phyloP scores from a whole-genome alignment of 2,329 filamentous ascomycete genomes.

The Calonectria hongkongensis region DNA sequence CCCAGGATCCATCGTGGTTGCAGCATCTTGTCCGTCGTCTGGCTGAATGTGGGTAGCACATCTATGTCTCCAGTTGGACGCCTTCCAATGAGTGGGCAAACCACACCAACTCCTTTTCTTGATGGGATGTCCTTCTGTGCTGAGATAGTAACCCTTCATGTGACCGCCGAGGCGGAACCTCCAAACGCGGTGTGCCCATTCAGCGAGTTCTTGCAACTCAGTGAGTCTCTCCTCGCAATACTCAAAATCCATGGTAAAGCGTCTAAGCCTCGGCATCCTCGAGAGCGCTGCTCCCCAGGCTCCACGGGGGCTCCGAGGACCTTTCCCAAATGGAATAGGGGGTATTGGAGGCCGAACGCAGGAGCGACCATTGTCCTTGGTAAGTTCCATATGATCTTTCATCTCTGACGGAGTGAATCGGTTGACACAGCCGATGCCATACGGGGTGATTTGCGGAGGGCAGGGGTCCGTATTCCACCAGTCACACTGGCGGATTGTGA shows the following conservation, averaged over 20 bases:
- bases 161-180: slow-evolving; percentile 40
- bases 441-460: slow-evolving; percentile 36
- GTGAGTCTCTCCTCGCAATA: slow-evolving; percentile 31
- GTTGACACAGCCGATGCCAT: slow-evolving; percentile 27
- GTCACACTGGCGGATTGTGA: slow-evolving; percentile 34
- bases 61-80: slow-evolving; percentile 18
- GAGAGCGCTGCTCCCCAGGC: slow-evolving; percentile 36
- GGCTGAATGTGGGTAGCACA: slow-evolving; percentile 3
- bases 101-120: slow-evolving; percentile 36
- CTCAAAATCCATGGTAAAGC: slow-evolving; percentile 40
- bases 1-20: not conserved
- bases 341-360: slow-evolving; percentile 27
- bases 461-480: slow-evolving; percentile 20
- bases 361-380: not conserved
- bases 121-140: slow-evolving; percentile 32
- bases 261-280: slow-evolving; percentile 33
- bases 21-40: not conserved
- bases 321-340: slow-evolving; percentile 29
- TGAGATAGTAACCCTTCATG: slow-evolving; percentile 44
- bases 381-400: slow-evolving; percentile 38
- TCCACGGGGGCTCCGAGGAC: slow-evolving; percentile 12
- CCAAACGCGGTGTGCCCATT: slow-evolving; percentile 45
- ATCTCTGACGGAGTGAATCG: slow-evolving; percentile 10
- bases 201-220: slow-evolving; percentile 22
- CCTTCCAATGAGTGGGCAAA: slow-evolving; percentile 27